phyloP scores from a whole-genome alignment of 1,284 basidiomycete genomes.

The Ceratobasidium sp. region DNA sequence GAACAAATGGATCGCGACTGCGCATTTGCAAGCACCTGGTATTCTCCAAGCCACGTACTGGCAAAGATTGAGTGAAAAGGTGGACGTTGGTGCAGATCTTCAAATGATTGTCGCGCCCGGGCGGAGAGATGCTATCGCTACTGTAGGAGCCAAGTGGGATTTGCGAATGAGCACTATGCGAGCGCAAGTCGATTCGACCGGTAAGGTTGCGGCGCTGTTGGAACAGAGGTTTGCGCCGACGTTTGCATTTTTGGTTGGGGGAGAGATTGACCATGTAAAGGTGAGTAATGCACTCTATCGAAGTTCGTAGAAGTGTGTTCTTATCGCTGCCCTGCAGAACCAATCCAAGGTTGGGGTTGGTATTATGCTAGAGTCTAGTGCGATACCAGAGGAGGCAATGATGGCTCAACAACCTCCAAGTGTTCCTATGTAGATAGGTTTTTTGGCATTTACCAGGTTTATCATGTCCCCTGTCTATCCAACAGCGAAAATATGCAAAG shows the following conservation, averaged over 20 bases:
- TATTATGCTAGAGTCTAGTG: slow-evolving; percentile 86
- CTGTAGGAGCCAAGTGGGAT: slow-evolving; percentile 96
- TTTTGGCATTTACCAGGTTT: neutral
- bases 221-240: slow-evolving; percentile 97
- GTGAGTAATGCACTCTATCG: slow-evolving; percentile 63
- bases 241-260: slow-evolving; percentile 93
- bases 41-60: slow-evolving; percentile 95
- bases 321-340: slow-evolving; percentile 68
- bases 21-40: slow-evolving; percentile 89
- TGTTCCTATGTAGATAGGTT: slow-evolving; percentile 33
- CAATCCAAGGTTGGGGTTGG: slow-evolving; percentile 94
- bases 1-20: slow-evolving; percentile 92
- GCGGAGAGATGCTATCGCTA: slow-evolving; percentile 91
- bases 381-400: slow-evolving; percentile 52
- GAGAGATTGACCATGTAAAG: slow-evolving; percentile 99
- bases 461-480: neutral
- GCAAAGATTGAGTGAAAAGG: slow-evolving; percentile 95
- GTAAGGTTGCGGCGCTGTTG: slow-evolving; percentile 93
- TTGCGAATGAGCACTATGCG: slow-evolving; percentile 93
- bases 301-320: neutral
- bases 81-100: slow-evolving; percentile 98
- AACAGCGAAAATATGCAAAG: slow-evolving; percentile 29
- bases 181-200: slow-evolving; percentile 91
- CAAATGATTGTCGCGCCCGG: slow-evolving; percentile 82
- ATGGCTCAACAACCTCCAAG: slow-evolving; percentile 34